A percentile compares a stretch with the other conserved stretches of the same genome.
Conservation (phyloP, 208 protist species). For the Leishmania amazonensis region DNA sequence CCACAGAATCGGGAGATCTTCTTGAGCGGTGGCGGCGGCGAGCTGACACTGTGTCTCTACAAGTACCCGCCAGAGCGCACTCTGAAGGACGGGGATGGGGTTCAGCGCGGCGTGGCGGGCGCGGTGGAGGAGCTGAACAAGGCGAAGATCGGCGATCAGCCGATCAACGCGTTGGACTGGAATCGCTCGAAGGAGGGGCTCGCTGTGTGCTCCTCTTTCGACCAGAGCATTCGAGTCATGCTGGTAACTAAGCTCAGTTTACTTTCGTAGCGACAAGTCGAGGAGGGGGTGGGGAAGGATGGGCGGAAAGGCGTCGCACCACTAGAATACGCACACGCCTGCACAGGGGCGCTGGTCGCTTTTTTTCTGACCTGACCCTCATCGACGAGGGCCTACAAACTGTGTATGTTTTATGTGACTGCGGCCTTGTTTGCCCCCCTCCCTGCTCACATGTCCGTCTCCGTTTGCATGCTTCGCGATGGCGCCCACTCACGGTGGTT, state of each 20-base stretch:
- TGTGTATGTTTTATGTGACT: not conserved
- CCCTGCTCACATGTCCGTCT: no score
- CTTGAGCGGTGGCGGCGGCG: constrained; percentile 85
- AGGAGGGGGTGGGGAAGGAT: not conserved
- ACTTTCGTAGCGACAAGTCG: constrained; percentile 33
- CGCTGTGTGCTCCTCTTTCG: constrained; percentile 81
- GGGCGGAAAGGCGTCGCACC: not conserved
- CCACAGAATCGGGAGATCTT: constrained; percentile 95
- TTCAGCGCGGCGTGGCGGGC: constrained; percentile 76
- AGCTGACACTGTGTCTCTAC: constrained; percentile 89
- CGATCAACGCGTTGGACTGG: constrained; percentile 89
- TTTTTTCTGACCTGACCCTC: not conserved
- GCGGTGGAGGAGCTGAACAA: constrained; percentile 81
- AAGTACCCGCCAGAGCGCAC: constrained; percentile 86
- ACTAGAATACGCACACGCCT: not conserved
- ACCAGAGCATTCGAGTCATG: constrained; percentile 88
- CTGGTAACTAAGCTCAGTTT: constrained; percentile 85
- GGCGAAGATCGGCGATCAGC: constrained; percentile 85
- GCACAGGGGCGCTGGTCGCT: not conserved
- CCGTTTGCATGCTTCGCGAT: not conserved
- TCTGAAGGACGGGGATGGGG: constrained; percentile 71
- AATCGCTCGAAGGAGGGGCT: constrained; percentile 82
- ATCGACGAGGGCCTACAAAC: not conserved
- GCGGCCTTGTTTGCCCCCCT: not conserved
- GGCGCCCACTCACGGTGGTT: not conserved